Evolutionary conservation across 139 green algal species (phyloP), one percentile per base, ranked within the genome.

Genomic region (Chlorella sp.): DNA sequence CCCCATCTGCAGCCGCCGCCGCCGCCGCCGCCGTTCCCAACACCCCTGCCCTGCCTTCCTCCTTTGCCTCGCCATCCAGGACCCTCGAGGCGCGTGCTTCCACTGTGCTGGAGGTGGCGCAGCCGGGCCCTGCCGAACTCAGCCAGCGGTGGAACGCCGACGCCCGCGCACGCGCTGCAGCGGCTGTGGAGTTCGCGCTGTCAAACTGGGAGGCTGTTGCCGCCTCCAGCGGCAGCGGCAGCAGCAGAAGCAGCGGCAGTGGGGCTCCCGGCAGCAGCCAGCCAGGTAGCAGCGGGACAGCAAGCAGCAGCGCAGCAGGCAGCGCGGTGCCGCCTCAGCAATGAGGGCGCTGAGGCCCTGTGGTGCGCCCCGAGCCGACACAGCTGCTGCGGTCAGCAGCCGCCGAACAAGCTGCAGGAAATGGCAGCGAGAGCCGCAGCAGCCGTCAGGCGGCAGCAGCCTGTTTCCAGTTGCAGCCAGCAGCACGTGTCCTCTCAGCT

Each of bases 131-230:
- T 24, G 43, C 41, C 0, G 54, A 67, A 43, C 40, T 68, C 2
- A 54, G 70, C 9, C 58, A 67, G 58, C 70, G 70, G 3, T 86
- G 82, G 82, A 48, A 82, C 17, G 73, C 46, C 1, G 82, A 82
- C 34, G 56, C 60, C 0, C 73, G 82, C 9, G 73, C n/a, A 2
- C n/a, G 38, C 4, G 82, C 82, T 6, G 73, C 56, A 20, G 46
- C 80, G 24, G 82, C 73, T 9, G 82, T 86, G 11, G 36, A 73
- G 26, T 60, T n/a, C 0, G 82, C 82, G 0, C 14, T 86, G 4
- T 46, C 51, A n/a, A 76, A 58, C 24, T 86, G 82, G 82, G 60
- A 82, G 73, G 48, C 46, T 30, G 28, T 76, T 30, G 65, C 73
- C 16, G 24, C 48, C 54, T 51, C 54, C 36, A 26, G 75, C 0